phyloP scores from a whole-genome alignment of 305 asterid genomes.

The Fraxinus ornus region DNA sequence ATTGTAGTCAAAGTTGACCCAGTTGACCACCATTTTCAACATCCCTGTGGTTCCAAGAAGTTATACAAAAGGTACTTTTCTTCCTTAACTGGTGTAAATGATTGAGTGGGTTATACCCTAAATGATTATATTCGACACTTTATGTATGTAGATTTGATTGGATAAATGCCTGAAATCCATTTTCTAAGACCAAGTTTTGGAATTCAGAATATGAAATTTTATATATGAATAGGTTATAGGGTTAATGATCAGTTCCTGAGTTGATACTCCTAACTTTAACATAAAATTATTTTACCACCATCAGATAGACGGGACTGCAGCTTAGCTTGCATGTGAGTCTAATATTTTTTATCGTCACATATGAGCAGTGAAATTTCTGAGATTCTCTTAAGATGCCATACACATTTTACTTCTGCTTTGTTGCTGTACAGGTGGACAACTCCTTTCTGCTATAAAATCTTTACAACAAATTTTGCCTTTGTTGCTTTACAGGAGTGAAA shows the following conservation, averaged over 20 bases:
- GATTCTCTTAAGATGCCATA: not conserved
- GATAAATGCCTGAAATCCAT: not conserved
- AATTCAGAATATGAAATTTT: not conserved
- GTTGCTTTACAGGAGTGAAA: not conserved
- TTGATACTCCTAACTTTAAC: not conserved
- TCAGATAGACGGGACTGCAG: not conserved
- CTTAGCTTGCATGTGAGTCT: not conserved
- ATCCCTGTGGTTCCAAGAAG: constrained; percentile 86
- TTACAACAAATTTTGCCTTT: not conserved
- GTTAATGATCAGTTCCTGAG: not conserved
- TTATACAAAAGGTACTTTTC: constrained; percentile 69
- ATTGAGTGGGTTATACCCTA: constrained; percentile 6
- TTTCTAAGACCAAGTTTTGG: not conserved
- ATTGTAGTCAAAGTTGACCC: no score
- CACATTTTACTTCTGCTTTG: not conserved
- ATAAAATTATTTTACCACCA: not conserved
- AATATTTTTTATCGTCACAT: not conserved
- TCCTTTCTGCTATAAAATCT: not conserved
- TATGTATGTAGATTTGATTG: not conserved
- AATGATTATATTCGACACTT: not conserved
- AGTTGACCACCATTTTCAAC: no score
- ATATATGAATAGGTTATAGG: not conserved
- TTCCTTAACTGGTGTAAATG: constrained; percentile 9
- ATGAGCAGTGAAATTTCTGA: not conserved
- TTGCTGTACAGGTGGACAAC: not conserved